A percentile compares a stretch with the other conserved stretches of the same genome.
Evolutionary conservation across 495 filamentous ascomycete genomes (phyloP).

Genomic region (Penicillium mononematosum): DNA sequence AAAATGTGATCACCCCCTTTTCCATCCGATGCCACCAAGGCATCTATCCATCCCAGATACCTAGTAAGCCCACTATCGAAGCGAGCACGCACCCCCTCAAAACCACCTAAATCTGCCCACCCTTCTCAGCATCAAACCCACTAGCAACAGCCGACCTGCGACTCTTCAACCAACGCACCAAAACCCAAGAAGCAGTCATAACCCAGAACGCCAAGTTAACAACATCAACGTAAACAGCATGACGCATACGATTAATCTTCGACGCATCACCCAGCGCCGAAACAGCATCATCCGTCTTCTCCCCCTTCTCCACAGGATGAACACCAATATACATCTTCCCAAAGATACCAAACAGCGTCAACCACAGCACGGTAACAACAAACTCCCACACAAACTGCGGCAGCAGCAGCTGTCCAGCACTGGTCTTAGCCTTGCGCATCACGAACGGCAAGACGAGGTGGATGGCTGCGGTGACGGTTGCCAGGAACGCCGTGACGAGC

Average conservation of each 20-base stretch:
- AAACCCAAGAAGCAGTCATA: slow-evolving; percentile 47
- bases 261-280: slow-evolving; percentile 20
- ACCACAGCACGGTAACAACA: slow-evolving; percentile 70
- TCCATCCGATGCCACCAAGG: slow-evolving; percentile 1
- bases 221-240: slow-evolving; percentile 83
- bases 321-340: slow-evolving; percentile 74
- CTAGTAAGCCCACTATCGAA: slow-evolving; percentile 2
- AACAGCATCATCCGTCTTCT: slow-evolving; percentile 24
- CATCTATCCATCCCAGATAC: neutral
- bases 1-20: neutral
- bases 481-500: slow-evolving; percentile 59
- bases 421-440: slow-evolving; percentile 41
- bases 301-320: slow-evolving; percentile 50
- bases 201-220: slow-evolving; percentile 72
- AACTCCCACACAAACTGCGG: slow-evolving; percentile 66
- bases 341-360: slow-evolving; percentile 78
- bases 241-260: slow-evolving; percentile 70
- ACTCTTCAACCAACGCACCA: slow-evolving; percentile 40
- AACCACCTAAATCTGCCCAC: slow-evolving; percentile 3
- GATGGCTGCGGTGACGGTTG: slow-evolving; percentile 58
- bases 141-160: slow-evolving; percentile 9
- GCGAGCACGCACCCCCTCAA: neutral
- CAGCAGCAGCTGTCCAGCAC: slow-evolving; percentile 16
- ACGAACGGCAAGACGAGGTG: slow-evolving; percentile 57
- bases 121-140: slow-evolving; percentile 25